phyloP scores from a whole-genome alignment of 345 rosid species.

The Eucalyptus fibrosa region DNA sequence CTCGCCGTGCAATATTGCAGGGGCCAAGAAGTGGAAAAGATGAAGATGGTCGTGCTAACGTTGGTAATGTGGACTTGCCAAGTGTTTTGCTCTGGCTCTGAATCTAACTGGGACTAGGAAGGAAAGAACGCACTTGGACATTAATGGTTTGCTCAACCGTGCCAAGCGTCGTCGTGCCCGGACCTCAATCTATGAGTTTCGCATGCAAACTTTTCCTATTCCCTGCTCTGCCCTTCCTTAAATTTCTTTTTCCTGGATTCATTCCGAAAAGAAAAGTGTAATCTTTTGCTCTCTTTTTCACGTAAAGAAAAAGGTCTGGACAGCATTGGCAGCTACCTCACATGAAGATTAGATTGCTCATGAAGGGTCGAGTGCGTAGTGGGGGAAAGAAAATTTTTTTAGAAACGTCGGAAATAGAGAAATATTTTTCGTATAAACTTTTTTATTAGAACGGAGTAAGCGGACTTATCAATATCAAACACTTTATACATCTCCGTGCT shows the following conservation, averaged over 20 bases:
- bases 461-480: background rate
- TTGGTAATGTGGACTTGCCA: background rate
- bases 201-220: slow-evolving; percentile 20
- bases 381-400: background rate
- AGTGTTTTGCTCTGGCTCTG: background rate
- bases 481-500: background rate
- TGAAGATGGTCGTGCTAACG: background rate
- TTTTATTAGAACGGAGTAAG: background rate
- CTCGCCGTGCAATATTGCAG: background rate
- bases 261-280: background rate
- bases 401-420: background rate
- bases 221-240: slow-evolving; percentile 6
- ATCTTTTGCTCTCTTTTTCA: background rate
- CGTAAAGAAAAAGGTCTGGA: background rate
- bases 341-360: background rate
- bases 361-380: background rate
- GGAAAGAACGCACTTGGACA: background rate
- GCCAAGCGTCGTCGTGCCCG: slow-evolving; percentile 18
- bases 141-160: background rate
- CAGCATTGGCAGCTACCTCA: background rate
- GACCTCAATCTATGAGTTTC: background rate
- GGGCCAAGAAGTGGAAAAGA: background rate
- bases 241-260: background rate
- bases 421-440: background rate
- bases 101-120: background rate